phyloP scores from a whole-genome alignment of 305 asterid species.

The Solanum aculeatissimum region DNA sequence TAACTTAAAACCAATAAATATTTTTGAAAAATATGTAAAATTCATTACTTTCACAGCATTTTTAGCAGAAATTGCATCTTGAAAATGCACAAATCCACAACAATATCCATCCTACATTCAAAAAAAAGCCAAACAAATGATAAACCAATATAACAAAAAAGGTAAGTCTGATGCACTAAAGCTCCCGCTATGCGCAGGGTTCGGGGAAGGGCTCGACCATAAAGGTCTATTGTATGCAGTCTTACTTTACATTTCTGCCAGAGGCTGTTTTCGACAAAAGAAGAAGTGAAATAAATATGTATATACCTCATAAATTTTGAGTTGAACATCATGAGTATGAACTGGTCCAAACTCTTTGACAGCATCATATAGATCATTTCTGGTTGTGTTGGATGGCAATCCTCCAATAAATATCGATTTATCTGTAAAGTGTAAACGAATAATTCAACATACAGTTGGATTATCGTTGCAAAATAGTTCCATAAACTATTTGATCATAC shows the following conservation, averaged over 20 bases:
- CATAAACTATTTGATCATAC: background rate
- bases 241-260: too few relatives aligned
- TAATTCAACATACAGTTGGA: background rate
- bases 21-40: background rate
- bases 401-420: conserved; percentile 1
- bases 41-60: background rate
- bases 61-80: background rate
- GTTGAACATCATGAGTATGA: background rate
- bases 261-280: too few relatives aligned
- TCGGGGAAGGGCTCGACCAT: too few relatives aligned
- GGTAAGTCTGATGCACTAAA: too few relatives aligned
- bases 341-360: background rate
- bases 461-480: background rate
- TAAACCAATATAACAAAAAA: background rate
- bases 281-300: background rate
- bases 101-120: background rate
- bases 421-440: background rate
- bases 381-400: background rate
- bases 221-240: too few relatives aligned
- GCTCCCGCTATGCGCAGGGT: too few relatives aligned
- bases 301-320: background rate
- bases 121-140: background rate
- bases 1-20: background rate
- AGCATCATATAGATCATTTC: background rate
- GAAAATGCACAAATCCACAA: conserved; percentile 4